Evolutionary conservation across 2,329 filamentous ascomycete species (phyloP).

Genomic region (Aspergillus niger): DNA sequence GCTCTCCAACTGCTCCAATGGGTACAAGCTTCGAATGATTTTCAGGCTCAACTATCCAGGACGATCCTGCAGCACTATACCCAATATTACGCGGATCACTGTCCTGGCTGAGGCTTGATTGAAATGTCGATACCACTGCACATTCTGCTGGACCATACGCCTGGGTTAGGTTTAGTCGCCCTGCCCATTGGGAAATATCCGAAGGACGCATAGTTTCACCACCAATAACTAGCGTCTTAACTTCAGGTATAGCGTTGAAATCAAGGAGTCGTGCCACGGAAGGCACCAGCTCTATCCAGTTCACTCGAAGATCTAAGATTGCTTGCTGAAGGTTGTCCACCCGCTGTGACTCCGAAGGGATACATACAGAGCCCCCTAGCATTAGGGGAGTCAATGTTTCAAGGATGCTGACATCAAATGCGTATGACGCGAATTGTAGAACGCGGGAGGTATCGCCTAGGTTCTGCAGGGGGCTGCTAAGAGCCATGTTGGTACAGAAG

Average conservation of each 20-base stretch:
- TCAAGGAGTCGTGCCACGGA: background rate
- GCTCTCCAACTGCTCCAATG: constrained; percentile 9
- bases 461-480: background rate
- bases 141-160: constrained; percentile 15
- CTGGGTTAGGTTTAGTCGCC: background rate
- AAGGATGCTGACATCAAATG: constrained; percentile 7
- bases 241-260: constrained; percentile 43
- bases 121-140: background rate
- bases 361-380: constrained; percentile 12
- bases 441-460: background rate
- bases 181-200: background rate
- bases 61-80: background rate
- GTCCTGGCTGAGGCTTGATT: background rate
- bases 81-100: background rate
- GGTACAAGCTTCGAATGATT: constrained; percentile 2
- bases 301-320: background rate
- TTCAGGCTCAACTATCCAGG: constrained; percentile 6
- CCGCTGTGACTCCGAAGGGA: constrained; percentile 11
- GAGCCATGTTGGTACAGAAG: background rate
- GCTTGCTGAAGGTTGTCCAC: constrained; percentile 42
- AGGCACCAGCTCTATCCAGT: background rate
- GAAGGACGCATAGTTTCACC: background rate
- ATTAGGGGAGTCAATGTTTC: constrained; percentile 3
- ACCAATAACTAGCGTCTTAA: constrained; percentile 17
- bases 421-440: constrained; percentile 6